Evolutionary conservation across 2,329 filamentous ascomycete genomes (phyloP), one percentile per base, ranked within the genome.

Genomic region (Aspergillus pseudoglaucus): DNA sequence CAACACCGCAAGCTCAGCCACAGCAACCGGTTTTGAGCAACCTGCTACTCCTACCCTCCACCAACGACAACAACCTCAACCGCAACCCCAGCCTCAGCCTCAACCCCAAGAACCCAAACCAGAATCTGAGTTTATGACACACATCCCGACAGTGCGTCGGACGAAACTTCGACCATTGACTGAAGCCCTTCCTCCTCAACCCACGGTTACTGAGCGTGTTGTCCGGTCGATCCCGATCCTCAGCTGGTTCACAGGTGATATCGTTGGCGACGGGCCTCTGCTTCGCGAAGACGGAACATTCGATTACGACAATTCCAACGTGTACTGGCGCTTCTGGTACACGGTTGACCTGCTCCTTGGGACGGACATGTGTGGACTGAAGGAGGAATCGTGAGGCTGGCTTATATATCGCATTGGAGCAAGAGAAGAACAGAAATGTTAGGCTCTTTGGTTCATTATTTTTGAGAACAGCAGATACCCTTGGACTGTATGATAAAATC

Each of bases 151-250:
- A 1, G 85, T 85, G 27, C 80, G 82, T 44, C 79, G 79, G 50
- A 80, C 79, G 27, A 79, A 76, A 58, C 76, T 90, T 37, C 77
- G 85, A 32, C 82, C 85, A 1, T 79, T 85, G 42, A 80, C 85
- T 52, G 81, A 87, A 67, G 86, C 86, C 7, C 75, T 89, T 23
- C 78, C 85, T 12, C 85, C 85, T 2, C 82, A 85, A 56, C 81
- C 81, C 43, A 84, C 83, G 2, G 75, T 81, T 47, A 71, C 78
- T 32, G 83, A 87, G 66, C 78, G 82, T 45, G 62, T 87, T 17
- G 68, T 87, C 47, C 78, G 79, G 54, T 79, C 78, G 46, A 80
- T 89, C 37, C 86, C 86, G 2, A 76, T 89, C 51, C 69, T 89
- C 51, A 80, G 79, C 57, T 89, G 84, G 82, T 85, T 90, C 61